Evolutionary conservation across 495 filamentous ascomycete genomes (phyloP), one percentile per base, ranked within the genome.

Genomic region (Parathielavia appendiculata): DNA sequence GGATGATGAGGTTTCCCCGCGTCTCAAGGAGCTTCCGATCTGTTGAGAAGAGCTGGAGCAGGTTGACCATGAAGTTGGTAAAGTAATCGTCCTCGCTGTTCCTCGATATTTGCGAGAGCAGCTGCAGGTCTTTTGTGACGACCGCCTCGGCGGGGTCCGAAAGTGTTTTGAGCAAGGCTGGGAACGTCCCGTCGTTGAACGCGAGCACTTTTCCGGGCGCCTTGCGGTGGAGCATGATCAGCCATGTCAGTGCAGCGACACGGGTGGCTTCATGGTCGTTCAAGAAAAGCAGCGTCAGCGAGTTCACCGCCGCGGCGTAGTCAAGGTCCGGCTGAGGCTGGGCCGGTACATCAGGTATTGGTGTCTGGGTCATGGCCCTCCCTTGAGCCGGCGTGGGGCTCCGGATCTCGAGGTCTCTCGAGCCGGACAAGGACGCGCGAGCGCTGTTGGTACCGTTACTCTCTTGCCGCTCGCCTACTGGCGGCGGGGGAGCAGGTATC

Each of bases 71-170:
- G 68, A 99, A 99, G 13, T 90, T 92, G 1, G 90, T 86, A 69
- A 99, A 97, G 72, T 97, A 97, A 65, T 89, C 87, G 64, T 97
- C 95, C 65, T 96, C 93, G 73, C 92, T 97, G 60, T 96, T 95
- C 53, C 85, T 83, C 5, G 92, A 96, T 35, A 99, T 97, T 60
- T 99, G 92, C 5, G 92, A 96, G 14, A 99, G 81, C 14, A 99
- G 81, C 65, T 96, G 91, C 14, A 99, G 75, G 68, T 99, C 95
- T 58, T 92, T 89, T 13, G 91, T 97, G 0, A 99, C 95, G 43
- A 99, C 95, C 16, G 90, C 86, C 69, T 99, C 95, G 34, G 92
- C 85, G 22, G 95, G 91, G 67, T 99, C 95, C 4, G 92, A 96
- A 4, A 99, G 78, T 0, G 95, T 99, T 71, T 99, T 97, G 23